Evolutionary conservation across 1,284 basidiomycete genomes (phyloP), one percentile per base, ranked within the genome.

Genomic region (Sanghuangporus weigelae): DNA sequence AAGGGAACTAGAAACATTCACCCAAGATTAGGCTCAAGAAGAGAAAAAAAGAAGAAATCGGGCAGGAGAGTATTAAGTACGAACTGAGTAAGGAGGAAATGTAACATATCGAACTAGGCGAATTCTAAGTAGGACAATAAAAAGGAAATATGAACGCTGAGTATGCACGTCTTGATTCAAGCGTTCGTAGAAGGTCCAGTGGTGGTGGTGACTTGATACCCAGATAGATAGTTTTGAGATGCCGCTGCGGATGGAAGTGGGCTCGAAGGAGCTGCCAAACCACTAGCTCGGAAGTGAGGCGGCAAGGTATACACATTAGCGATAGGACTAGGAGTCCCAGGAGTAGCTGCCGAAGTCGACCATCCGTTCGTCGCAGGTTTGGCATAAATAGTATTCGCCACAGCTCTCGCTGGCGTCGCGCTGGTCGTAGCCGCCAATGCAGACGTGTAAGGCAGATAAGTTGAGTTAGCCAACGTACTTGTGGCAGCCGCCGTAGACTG

Each of bases 371-470:
- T 23, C 35, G 49, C 49, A 21, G 49, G 31, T 35, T 65, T 65
- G 14, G 49, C 44, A 23, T 60, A 23, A 60, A 66, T 55, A 7
- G 65, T 66, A 55, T 66, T 66, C 36, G 65, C 62, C 8, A 66
- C 65, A 5, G 65, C 61, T 38, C 62, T 39, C 23, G 58, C 55
- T n/a, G 65, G 65, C 16, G 60, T 59, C 59, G 63, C 44, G 2
- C 55, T 12, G 38, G 38, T 57, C 42, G 55, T 51, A 11, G 62
- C 62, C 26, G 42, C 31, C 26, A 57, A 40, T 8, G 63, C 50
- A 16, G 58, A 23, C 21, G 42, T 62, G 39, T 64, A 64, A 26
- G 59, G 59, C 19, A 46, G 51, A 48, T 64, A 64, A 14, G 59
- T 55, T 7, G 63, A 49, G 38, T 31, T 59, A 11, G 53, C 21